Evolutionary conservation across 2,329 filamentous ascomycete species (phyloP).

Genomic region (Arthrobotrys sinensis): DNA sequence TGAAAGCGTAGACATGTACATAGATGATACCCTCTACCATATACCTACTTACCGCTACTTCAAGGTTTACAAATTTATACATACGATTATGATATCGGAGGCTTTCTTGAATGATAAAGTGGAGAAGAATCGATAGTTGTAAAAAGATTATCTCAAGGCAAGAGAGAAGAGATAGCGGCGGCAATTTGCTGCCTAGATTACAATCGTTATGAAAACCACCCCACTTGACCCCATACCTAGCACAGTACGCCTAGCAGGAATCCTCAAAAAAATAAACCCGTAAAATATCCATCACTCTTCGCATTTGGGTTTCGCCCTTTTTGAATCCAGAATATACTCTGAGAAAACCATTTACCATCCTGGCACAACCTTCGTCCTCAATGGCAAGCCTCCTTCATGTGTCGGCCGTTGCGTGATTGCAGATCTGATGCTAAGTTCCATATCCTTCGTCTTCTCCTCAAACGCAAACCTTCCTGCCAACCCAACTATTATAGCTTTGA

Average conservation of each 20-base stretch:
- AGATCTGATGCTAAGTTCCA: constrained; percentile 77
- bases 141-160: background rate
- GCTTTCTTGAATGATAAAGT: too few relatives aligned
- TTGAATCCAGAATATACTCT: background rate
- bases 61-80: background rate
- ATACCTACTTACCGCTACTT: constrained; percentile 22
- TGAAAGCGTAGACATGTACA: constrained; percentile 39
- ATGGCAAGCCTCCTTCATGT: constrained; percentile 76
- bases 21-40: constrained; percentile 58
- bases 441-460: constrained; percentile 75
- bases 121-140: too few relatives aligned
- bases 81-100: too few relatives aligned
- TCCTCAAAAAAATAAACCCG: background rate
- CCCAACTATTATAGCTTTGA: constrained; percentile 84
- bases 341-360: constrained; percentile 72
- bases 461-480: constrained; percentile 83
- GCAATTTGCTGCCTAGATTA: background rate
- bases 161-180: background rate
- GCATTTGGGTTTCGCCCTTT: too few relatives aligned
- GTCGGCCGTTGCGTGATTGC: constrained; percentile 80
- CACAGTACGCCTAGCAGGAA: background rate
- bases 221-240: background rate
- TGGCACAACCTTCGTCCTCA: constrained; percentile 77
- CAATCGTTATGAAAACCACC: background rate
- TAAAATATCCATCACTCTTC: background rate